phyloP scores from a whole-genome alignment of 2,329 filamentous ascomycete genomes.

The Kalmusia sp. region DNA sequence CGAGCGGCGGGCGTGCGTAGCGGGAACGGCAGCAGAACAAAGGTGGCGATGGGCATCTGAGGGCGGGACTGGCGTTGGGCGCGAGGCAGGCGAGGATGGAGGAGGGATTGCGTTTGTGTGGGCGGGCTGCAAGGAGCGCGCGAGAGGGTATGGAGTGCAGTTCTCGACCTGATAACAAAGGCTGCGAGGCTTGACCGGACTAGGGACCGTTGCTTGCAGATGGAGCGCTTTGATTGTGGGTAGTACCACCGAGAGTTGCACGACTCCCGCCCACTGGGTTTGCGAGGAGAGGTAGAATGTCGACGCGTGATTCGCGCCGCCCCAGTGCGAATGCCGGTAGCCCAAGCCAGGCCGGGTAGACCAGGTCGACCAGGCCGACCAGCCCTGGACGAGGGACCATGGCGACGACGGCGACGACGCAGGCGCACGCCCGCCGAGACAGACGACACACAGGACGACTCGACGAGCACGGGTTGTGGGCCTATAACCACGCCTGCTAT shows the following conservation, averaged over 20 bases:
- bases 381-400: too few species aligned
- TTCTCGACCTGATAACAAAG: constrained; percentile 11
- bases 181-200: constrained; percentile 13
- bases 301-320: constrained; percentile 4
- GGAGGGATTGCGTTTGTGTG: neutral
- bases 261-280: constrained; percentile 8
- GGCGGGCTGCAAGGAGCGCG: constrained; percentile 1
- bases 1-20: constrained; percentile 2
- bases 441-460: neutral
- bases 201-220: constrained; percentile 6
- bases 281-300: constrained; percentile 1
- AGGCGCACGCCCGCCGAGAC: neutral
- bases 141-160: neutral
- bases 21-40: constrained; percentile 12
- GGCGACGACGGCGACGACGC: too few species aligned
- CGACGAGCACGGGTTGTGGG: neutral
- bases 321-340: neutral
- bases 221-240: constrained; percentile 14
- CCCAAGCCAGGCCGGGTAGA: constrained; percentile 1
- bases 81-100: neutral
- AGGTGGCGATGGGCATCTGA: constrained; percentile 12
- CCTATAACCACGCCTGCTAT: neutral
- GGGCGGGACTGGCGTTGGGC: neutral
- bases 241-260: constrained; percentile 17
- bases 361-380: too few species aligned